These are phyloP conservation scores for Suhomyces taliae DNA, from an alignment of 1,139 yeast genomes.

Conservation along the genomic window DNA sequence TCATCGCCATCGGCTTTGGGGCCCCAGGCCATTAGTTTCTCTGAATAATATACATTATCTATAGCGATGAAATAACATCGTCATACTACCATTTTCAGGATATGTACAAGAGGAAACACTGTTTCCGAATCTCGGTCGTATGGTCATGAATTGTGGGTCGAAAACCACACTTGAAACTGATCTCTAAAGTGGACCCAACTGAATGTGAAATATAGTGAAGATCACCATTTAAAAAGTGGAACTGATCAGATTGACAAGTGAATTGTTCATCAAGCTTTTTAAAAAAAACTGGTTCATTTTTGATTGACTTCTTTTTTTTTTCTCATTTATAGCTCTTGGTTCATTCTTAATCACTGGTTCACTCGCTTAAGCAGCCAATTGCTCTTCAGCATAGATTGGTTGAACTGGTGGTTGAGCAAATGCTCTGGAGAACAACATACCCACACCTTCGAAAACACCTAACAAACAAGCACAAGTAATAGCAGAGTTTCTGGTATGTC, in stretches of 20 bases:
- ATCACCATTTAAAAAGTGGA: no score
- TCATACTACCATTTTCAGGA: not conserved
- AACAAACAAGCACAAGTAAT: slow-evolving; percentile 96
- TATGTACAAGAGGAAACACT: not conserved
- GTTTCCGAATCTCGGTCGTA: not conserved
- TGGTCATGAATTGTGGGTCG: not conserved
- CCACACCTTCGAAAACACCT: slow-evolving; percentile 98
- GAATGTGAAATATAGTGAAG: no score
- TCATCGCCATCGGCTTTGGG: no score
- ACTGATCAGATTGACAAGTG: no score
- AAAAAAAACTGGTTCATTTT: no score
- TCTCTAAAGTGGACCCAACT: not conserved
- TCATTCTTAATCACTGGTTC: no score
- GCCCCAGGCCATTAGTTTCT: no score
- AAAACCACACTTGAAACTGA: not conserved
- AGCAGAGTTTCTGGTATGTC: slow-evolving; percentile 94
- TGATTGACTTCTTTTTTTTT: no score
- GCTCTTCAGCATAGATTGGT: slow-evolving; percentile 68
- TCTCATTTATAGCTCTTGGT: no score
- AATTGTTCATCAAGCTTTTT: no score
- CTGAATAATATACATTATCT: not conserved
- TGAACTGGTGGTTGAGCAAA: slow-evolving; percentile 89
- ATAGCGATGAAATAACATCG: not conserved
- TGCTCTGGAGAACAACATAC: slow-evolving; percentile 90
- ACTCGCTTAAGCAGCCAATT: slow-evolving; percentile 45